Base-by-base conservation (phyloP, 306 rosid species). In the Cyclanthera cordifolia region DNA sequence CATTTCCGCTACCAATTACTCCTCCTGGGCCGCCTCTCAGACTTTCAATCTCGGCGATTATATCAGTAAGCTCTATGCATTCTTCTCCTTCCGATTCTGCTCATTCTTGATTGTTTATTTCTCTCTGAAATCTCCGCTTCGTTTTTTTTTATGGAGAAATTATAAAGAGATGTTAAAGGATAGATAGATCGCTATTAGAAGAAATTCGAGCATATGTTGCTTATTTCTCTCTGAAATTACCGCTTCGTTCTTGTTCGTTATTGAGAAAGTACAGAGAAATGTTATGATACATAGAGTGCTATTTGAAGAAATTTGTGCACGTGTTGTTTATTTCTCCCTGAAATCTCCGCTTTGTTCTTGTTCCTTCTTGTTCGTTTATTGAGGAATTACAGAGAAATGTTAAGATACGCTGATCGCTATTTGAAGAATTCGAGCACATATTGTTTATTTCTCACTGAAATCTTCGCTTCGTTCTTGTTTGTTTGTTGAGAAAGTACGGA, bases 21-120 rank as follows among this genome's bases (percentile, higher is more conserved):
- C 93, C 57, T 30, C 80, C 37, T 92, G 98, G 98, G 88, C 96
- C 8, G 78, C 88, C 5, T n/a, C 49, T 13, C 87, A 84, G 59
- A 81, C 82, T 53, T 92, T 92, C 87, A 78, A 77, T 66, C 96
- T 92, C 20, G 95, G 98, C 49, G 98, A 92, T 73, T 87, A 16
- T 74, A 90, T 92, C 78, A 79, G 98, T 92, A 77, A 80, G 75
- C 53, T 71, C 76, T 12, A 23, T 24, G 27, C 2, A 25, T 25
- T 10, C 50, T 53, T 17, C 23, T 55, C 8, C 60, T 55, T 23
- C 16, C 27, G 71, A 46, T 43, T 65, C 10, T 23, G 20, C 24
- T 25, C 10, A 2, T 43, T 64, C 11, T 45, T 23, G 50, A 34
- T 8, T 14, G 8, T 25, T 28, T 16, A 10, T 15, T 47, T 4